Base-by-base conservation (phyloP, 768 basidiomycete genomes). In the Fomitopsis serialis region DNA sequence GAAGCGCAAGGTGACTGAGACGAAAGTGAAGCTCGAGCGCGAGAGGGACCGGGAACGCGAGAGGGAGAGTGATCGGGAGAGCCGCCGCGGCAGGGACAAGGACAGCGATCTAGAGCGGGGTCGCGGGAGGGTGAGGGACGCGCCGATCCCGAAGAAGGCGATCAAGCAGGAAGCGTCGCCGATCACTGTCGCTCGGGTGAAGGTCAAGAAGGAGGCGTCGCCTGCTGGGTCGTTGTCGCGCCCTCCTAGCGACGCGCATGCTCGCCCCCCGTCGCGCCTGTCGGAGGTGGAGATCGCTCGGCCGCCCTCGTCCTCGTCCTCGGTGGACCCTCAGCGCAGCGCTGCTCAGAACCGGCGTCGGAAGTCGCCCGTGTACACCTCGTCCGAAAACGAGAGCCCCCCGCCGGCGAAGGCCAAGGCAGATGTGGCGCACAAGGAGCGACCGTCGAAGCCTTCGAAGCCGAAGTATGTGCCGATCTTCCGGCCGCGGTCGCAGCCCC, bases 341-440 rank as follows among this genome's bases (percentile, higher is more conserved):
- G 46, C 48, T 37, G 53, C 37, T 54, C 54, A 10, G 6, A 32
- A 42, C 48, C 40, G 25, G 32, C 53, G 45, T 61, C 81, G 85
- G 43, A 74, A 69, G 42, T 80, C 82, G 2, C 83, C 82, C 1
- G 77, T 82, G 48, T 86, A 83, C 56, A 86, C 85, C 0, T 84
- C 85, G 1, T 83, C 85, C 1, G 83, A 83, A 36, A 80, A 85
- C 48, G 81, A 84, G 53, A 57, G 52, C 60, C 72, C 22, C 74
- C 78, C 54, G 67, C 67, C 63, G 66, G 1, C 55, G 32, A 55
- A 54, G 45, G 42, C 19, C 11, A 15, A 22, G 4, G 42, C 32
- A 19, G 36, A 19, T 4, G 25, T 50, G 22, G 6, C 22, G 48
- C 52, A 25, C 42, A 45, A 45, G 52, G 56, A 54, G 37, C 56